Evolutionary conservation across 2,329 filamentous ascomycete species (phyloP).

Genomic region (Nemania serpens): DNA sequence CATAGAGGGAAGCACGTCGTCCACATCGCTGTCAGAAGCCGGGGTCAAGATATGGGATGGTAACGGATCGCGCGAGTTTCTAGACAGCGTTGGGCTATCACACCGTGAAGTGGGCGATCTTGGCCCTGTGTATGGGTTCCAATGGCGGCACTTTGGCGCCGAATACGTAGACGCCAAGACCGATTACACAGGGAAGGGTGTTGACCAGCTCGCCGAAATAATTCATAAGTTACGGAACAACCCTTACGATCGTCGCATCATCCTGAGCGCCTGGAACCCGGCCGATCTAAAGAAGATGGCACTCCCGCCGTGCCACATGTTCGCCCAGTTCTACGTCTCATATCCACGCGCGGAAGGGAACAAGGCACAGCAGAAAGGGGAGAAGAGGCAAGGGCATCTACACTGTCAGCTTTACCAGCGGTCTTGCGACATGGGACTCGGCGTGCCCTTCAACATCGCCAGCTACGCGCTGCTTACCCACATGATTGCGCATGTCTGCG

Average conservation of each 20-base stretch:
- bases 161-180: slow-evolving; percentile 78
- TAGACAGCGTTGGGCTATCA: slow-evolving; percentile 80
- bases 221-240: slow-evolving; percentile 81
- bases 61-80: slow-evolving; percentile 87
- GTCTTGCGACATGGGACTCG: slow-evolving; percentile 95
- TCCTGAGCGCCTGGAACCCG: slow-evolving; percentile 96
- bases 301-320: slow-evolving; percentile 81
- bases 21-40: slow-evolving; percentile 72
- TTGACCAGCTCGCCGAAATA: slow-evolving; percentile 92
- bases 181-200: slow-evolving; percentile 86
- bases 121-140: slow-evolving; percentile 96
- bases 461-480: slow-evolving; percentile 92
- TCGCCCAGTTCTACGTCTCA: slow-evolving; percentile 79
- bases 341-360: slow-evolving; percentile 51
- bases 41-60: slow-evolving; percentile 99
- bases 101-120: slow-evolving; percentile 88
- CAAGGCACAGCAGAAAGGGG: slow-evolving; percentile 39
- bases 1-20: slow-evolving; percentile 81
- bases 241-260: slow-evolving; percentile 88
- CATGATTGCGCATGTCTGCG: slow-evolving; percentile 88
- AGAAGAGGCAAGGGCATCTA: slow-evolving; percentile 66
- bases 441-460: slow-evolving; percentile 97
- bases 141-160: slow-evolving; percentile 98
- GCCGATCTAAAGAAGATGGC: slow-evolving; percentile 74
- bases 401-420: slow-evolving; percentile 93